These are phyloP conservation scores for Candida hungchunana DNA, from an alignment of 805 yeast species.

Conservation along the genomic window DNA sequence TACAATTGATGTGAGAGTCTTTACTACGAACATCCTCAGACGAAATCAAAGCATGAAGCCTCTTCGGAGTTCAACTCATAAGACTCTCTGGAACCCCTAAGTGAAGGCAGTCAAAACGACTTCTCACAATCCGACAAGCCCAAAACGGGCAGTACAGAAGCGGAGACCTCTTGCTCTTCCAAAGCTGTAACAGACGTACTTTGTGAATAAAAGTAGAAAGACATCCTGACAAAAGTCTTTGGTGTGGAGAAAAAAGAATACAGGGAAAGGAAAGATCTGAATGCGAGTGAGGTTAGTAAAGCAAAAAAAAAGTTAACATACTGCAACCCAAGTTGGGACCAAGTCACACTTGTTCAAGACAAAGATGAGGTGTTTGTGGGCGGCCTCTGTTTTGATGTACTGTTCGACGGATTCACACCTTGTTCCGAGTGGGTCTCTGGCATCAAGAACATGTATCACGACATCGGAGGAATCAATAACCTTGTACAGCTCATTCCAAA, in stretches of 20 bases:
- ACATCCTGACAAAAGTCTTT: constrained; percentile 85
- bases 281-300: constrained; percentile 14
- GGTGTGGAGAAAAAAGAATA: constrained; percentile 35
- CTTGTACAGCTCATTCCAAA: constrained; percentile 96
- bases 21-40: constrained; percentile 70
- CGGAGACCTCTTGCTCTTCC: constrained; percentile 77
- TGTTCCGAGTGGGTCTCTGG: constrained; percentile 96
- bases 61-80: constrained; percentile 73
- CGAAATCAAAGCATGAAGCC: constrained; percentile 3
- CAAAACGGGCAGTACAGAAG: constrained; percentile 46
- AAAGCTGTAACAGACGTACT: constrained; percentile 94
- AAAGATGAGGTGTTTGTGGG: constrained; percentile 93
- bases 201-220: constrained; percentile 40
- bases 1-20: constrained; percentile 61
- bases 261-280: background rate
- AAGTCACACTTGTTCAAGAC: constrained; percentile 96
- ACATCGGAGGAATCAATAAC: constrained; percentile 98
- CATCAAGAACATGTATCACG: constrained; percentile 93
- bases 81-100: constrained; percentile 32
- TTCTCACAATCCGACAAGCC: constrained; percentile 27
- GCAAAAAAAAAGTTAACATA: constrained; percentile 50
- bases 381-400: constrained; percentile 87
- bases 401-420: constrained; percentile 92
- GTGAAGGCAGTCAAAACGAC: constrained; percentile 31
- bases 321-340: constrained; percentile 99